phyloP scores from a whole-genome alignment of 805 yeast genomes.

The Pichia eremophila region DNA sequence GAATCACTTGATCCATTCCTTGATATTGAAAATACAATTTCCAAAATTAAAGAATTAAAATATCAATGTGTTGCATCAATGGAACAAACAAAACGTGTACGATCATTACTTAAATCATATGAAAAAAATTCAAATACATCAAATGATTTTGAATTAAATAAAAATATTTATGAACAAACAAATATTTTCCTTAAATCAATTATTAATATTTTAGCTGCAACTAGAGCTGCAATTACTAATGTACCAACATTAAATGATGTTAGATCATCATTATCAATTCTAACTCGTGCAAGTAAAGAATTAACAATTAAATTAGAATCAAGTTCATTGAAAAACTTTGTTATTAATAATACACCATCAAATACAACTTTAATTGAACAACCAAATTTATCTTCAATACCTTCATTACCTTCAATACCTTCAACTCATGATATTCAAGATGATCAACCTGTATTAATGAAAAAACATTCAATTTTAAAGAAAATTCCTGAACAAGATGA shows the following conservation, averaged over 20 bases:
- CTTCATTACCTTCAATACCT: slow-evolving; percentile 7
- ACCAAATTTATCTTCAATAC: slow-evolving; percentile 29
- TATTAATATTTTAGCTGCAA: slow-evolving; percentile 72
- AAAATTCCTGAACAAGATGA: slow-evolving; percentile 10
- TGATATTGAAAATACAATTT: slow-evolving; percentile 4
- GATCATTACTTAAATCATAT: slow-evolving; percentile 42
- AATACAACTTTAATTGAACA: slow-evolving; percentile 19
- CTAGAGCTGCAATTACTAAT: slow-evolving; percentile 74
- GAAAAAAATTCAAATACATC: slow-evolving; percentile 21
- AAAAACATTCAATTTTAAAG: slow-evolving; percentile 2
- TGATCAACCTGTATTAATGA: not conserved
- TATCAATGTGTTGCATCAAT: slow-evolving; percentile 68
- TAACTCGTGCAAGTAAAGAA: slow-evolving; percentile 86
- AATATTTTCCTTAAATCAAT: slow-evolving; percentile 75
- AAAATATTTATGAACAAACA: slow-evolving; percentile 75
- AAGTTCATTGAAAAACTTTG: slow-evolving; percentile 35
- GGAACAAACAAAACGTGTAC: slow-evolving; percentile 68
- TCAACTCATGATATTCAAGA: not conserved
- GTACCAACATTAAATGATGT: slow-evolving; percentile 72
- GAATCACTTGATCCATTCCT: not conserved
- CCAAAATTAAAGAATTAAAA: slow-evolving; percentile 68
- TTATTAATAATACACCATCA: slow-evolving; percentile 15
- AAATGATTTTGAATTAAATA: slow-evolving; percentile 39
- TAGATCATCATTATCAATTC: slow-evolving; percentile 65
- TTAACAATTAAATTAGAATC: slow-evolving; percentile 77